Evolutionary conservation across 176 grass and related monocot species (phyloP).

Genomic region (Eleusine coracana): DNA sequence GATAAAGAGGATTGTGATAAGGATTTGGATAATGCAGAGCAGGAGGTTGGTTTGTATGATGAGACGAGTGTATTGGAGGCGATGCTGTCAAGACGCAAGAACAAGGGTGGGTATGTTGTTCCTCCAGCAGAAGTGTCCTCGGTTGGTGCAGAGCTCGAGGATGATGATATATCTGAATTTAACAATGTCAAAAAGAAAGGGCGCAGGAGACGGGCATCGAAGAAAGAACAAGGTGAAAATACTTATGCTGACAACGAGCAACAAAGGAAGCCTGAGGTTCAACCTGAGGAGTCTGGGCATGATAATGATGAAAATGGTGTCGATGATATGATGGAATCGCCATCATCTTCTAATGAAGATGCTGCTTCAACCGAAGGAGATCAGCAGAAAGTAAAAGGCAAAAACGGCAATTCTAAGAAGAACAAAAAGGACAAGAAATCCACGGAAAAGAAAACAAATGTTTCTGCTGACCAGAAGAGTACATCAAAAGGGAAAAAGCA

Average conservation of each 20-base stretch:
- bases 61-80: constrained; percentile 69
- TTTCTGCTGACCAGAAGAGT: constrained; percentile 52
- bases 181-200: constrained; percentile 51
- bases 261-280: constrained; percentile 15
- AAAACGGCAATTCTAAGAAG: constrained; percentile 59
- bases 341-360: constrained; percentile 50
- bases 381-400: constrained; percentile 30
- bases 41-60: constrained; percentile 64
- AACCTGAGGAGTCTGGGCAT: constrained; percentile 20
- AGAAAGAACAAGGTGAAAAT: constrained; percentile 47
- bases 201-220: constrained; percentile 45
- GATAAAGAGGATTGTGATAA: constrained; percentile 48
- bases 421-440: constrained; percentile 63
- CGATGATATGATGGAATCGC: constrained; percentile 45
- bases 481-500: constrained; percentile 78
- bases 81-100: constrained; percentile 63
- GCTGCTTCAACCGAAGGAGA: constrained; percentile 41
- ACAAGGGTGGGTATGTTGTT: constrained; percentile 36
- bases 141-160: background rate
- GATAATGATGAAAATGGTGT: constrained; percentile 40
- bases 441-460: constrained; percentile 51
- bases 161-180: constrained; percentile 29
- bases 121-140: constrained; percentile 37
- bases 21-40: constrained; percentile 30
- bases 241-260: constrained; percentile 28